Conservation (phyloP, 345 rosid species). For the Eucalyptus rudis region DNA sequence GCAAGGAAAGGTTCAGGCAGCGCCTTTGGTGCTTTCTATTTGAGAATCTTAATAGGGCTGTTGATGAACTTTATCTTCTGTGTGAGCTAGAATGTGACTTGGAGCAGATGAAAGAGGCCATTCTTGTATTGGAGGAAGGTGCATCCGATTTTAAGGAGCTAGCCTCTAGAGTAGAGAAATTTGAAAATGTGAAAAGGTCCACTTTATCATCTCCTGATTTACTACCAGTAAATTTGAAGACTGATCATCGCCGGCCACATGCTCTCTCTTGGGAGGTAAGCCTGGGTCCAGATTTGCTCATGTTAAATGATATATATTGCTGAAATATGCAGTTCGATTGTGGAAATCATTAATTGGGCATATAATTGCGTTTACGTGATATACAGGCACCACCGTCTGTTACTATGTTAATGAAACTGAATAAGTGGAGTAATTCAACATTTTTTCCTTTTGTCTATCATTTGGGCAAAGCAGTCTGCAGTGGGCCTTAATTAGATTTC, state of each 20-base stretch:
- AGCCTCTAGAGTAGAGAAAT: slow-evolving; percentile 43
- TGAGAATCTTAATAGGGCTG: slow-evolving; percentile 76
- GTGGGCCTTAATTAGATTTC: background rate
- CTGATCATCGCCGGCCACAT: slow-evolving; percentile 71
- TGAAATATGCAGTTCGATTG: background rate
- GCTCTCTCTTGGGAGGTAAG: slow-evolving; percentile 85
- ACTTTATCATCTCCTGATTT: slow-evolving; percentile 29
- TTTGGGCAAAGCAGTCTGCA: background rate
- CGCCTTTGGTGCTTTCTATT: slow-evolving; percentile 76
- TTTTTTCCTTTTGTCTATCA: background rate
- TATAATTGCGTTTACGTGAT: background rate
- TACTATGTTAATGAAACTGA: background rate
- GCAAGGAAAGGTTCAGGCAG: slow-evolving; percentile 73
- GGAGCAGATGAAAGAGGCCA: slow-evolving; percentile 73
- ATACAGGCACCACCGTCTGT: background rate
- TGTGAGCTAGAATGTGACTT: slow-evolving; percentile 66
- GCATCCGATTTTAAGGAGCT: slow-evolving; percentile 59
- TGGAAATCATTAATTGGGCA: background rate
- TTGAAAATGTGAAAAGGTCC: slow-evolving; percentile 44
- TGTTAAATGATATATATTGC: background rate
- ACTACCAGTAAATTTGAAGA: slow-evolving; percentile 27
- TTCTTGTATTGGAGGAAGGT: slow-evolving; percentile 71
- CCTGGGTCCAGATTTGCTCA: background rate
- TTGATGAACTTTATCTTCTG: slow-evolving; percentile 73
- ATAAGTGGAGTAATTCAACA: background rate